Evolutionary conservation across 306 rosid species (phyloP).

Genomic region (Vigna trinervia): DNA sequence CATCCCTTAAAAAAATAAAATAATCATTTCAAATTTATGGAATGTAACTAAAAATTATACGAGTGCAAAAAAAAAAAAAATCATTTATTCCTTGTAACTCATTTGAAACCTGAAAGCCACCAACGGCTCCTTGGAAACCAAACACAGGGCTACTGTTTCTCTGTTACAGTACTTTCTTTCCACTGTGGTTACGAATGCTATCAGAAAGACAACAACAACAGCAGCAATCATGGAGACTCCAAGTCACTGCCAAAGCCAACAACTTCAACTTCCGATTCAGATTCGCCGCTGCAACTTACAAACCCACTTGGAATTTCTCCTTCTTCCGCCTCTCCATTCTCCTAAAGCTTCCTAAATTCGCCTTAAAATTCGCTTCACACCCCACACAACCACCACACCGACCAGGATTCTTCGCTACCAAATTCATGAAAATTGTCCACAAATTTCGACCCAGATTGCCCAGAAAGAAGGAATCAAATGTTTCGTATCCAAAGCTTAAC

Average conservation of each 20-base stretch:
- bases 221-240: constrained; percentile 56
- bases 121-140: background rate
- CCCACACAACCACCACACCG: constrained; percentile 30
- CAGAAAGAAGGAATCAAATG: constrained; percentile 33
- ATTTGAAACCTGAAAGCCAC: background rate
- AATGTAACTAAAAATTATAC: too few species aligned
- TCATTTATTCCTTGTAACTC: background rate
- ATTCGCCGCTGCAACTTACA: constrained; percentile 44
- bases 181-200: constrained; percentile 46
- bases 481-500: constrained; percentile 17
- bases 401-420: constrained; percentile 32
- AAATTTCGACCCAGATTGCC: constrained; percentile 32
- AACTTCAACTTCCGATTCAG: constrained; percentile 58
- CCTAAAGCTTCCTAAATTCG: constrained; percentile 53
- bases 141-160: background rate
- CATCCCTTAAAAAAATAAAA: too few species aligned
- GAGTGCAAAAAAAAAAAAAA: too few species aligned
- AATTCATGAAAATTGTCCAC: constrained; percentile 42
- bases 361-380: constrained; percentile 50
- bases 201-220: constrained; percentile 44
- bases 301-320: constrained; percentile 50
- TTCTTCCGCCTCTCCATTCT: constrained; percentile 52
- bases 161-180: background rate
- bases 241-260: constrained; percentile 55
- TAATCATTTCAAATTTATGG: too few species aligned